Base-by-base conservation (phyloP, 176 grass and related monocot genomes). In the Phyllostachys edulis region DNA sequence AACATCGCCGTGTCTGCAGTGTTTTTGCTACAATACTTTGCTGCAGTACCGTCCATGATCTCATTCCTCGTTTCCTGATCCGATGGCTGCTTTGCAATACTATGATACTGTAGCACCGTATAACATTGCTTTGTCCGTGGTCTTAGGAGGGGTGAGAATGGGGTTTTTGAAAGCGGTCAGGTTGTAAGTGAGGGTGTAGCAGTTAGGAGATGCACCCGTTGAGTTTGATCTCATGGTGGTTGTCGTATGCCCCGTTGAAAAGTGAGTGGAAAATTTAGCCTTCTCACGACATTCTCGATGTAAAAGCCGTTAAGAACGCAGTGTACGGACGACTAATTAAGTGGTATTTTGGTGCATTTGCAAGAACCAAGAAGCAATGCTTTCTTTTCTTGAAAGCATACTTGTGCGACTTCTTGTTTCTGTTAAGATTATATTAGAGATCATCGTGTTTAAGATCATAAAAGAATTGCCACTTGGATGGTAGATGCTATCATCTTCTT, bases 321-420 rank as follows among this genome's bases (percentile, higher is more conserved):
- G 39, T 32, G 18, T 71, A 54, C 23, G 6, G 50, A 7, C 37
- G 9, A 24, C 46, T 26, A 51, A 41, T 54, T 73, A 69, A 12
- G 20, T 37, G 7, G 42, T 27, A 49, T 5, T 17, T 41, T 37
- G 71, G 59, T 55, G 72, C 78, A 41, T 73, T 66, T 42, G 79
- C 64, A 71, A 71, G 78, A 77, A 42, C 5, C 67, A 32, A 78
- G 78, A 77, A 42, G 7, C 67, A 32, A 78, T 61, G 79, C 67
- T 61, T 74, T 70, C 13, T 74, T 27, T 66, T 17, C 24, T 13
- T 57, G 6, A 59, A 82, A 47, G 37, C 41, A 51, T 63, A 64
- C 76, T 40, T 23, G 11, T 8, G 17, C 36, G 13, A 11, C 18
- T 85, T 82, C 61, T 90, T 66, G 78, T 75, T 81, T 41, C 45